Percentiles rank a stretch among this genome's conserved stretches.
These are phyloP conservation scores for Apophysomyces sp. DNA, from an alignment of 371 early-diverging fungal species.

Conservation along the genomic window DNA sequence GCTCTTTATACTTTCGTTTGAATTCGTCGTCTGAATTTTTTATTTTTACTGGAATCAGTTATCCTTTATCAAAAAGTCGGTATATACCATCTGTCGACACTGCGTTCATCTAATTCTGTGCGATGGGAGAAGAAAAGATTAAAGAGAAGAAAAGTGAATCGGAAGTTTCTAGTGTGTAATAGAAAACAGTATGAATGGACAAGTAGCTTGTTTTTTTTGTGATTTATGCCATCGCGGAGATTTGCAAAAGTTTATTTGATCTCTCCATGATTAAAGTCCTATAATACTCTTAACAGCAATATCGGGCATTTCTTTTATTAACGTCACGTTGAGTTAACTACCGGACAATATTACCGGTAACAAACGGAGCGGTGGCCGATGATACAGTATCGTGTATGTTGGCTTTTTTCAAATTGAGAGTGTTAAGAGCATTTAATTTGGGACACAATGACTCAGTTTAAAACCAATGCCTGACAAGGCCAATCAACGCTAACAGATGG, in stretches of 20 bases:
- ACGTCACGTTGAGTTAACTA: background rate
- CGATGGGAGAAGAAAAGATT: conserved; percentile 6
- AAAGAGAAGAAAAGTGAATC: conserved; percentile 10
- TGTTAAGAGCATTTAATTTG: too few relatives aligned
- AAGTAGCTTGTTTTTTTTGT: conserved; percentile 4
- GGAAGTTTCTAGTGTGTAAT: conserved; percentile 6
- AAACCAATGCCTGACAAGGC: too few relatives aligned
- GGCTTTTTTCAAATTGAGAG: too few relatives aligned
- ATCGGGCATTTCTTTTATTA: background rate
- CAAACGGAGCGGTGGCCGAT: too few relatives aligned
- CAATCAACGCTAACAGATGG: too few relatives aligned
- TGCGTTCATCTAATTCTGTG: background rate
- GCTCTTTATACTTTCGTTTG: conserved; percentile 53
- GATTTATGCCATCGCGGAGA: background rate
- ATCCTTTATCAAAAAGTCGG: background rate
- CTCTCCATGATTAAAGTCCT: background rate
- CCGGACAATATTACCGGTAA: too few relatives aligned
- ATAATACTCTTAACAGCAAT: background rate
- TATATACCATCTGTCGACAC: background rate
- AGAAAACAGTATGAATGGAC: background rate
- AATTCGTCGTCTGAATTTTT: conserved; percentile 8
- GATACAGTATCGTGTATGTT: too few relatives aligned
- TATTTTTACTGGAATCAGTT: background rate
- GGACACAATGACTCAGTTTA: too few relatives aligned
- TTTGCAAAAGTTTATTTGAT: conserved; percentile 1